Conservation (phyloP, 768 basidiomycete genomes). For the Pulveroboletus sp. region DNA sequence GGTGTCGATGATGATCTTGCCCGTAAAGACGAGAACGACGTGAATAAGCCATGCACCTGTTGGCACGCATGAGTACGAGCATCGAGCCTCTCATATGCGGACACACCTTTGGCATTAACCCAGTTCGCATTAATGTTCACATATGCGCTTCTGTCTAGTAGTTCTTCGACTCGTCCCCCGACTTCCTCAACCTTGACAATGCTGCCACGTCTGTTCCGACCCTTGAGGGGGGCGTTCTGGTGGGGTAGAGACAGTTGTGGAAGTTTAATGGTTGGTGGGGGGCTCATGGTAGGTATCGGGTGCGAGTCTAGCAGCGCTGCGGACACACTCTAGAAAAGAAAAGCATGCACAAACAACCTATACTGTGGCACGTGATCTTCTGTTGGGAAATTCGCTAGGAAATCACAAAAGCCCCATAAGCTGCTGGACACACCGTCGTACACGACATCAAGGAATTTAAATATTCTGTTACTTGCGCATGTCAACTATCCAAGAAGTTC, state of each 20-base stretch:
- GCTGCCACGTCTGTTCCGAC: slow-evolving; percentile 64
- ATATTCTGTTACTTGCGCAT: too few species aligned
- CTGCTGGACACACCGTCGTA: too few species aligned
- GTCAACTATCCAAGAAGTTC: too few species aligned
- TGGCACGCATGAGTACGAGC: slow-evolving; percentile 1
- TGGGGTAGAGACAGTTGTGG: slow-evolving; percentile 40
- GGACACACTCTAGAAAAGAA: background rate
- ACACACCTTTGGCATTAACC: slow-evolving; percentile 87
- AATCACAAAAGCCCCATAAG: too few species aligned
- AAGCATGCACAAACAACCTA: slow-evolving; percentile 16
- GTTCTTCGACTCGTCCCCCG: slow-evolving; percentile 69
- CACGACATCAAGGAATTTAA: too few species aligned
- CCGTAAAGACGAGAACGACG: slow-evolving; percentile 84
- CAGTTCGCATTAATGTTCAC: slow-evolving; percentile 87
- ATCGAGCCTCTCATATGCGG: slow-evolving; percentile 5
- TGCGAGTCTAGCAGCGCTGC: too few species aligned
- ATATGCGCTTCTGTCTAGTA: slow-evolving; percentile 77
- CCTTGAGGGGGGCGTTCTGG: slow-evolving; percentile 33
- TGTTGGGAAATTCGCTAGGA: too few species aligned
- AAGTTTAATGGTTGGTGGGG: slow-evolving; percentile 54
- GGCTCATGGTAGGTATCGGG: slow-evolving; percentile 43
- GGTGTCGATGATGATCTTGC: slow-evolving; percentile 91
- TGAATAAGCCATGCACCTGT: slow-evolving; percentile 98
- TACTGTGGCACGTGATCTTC: slow-evolving; percentile 14
- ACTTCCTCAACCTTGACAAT: slow-evolving; percentile 86